A percentile compares a stretch with the other conserved stretches of the same genome.
phyloP scores from a whole-genome alignment of 2,329 filamentous ascomycete species.

The Ceratocystis alfenasii region DNA sequence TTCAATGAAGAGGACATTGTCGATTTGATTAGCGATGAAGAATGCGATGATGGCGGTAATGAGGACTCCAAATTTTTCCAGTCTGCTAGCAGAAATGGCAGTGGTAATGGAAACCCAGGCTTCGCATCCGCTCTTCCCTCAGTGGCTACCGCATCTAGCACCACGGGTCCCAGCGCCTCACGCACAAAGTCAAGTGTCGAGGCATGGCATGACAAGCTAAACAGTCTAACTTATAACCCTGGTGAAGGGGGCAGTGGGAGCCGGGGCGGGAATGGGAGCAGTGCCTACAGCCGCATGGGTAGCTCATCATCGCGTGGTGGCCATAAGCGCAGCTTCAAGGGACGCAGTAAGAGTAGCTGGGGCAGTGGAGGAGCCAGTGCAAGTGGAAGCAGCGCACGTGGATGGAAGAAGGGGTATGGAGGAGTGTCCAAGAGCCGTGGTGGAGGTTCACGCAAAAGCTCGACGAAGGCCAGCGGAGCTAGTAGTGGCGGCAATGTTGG shows the following conservation, averaged over 20 bases:
- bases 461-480: conserved; percentile 22
- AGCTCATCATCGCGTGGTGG: not conserved
- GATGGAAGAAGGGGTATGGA: no score
- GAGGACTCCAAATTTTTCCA: conserved; percentile 40
- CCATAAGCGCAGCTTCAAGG: not conserved
- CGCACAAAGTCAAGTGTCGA: conserved; percentile 17
- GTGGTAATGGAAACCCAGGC: conserved; percentile 22
- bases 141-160: not conserved
- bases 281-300: not conserved
- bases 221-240: conserved; percentile 9
- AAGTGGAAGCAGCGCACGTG: not conserved
- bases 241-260: conserved; percentile 2
- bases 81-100: conserved; percentile 31
- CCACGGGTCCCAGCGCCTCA: conserved; percentile 16
- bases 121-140: not conserved
- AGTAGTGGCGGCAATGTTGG: not conserved
- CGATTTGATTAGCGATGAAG: conserved; percentile 42
- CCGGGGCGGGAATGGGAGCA: not conserved
- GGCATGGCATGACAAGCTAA: conserved; percentile 15
- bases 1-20: conserved; percentile 36
- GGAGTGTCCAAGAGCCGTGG: conserved; percentile 3
- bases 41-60: conserved; percentile 30
- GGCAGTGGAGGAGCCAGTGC: conserved; percentile 9
- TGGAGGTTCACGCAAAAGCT: not conserved
- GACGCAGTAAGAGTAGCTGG: not conserved